Conservation (phyloP, 1,284 basidiomycete genomes). For the Marasmius tenuissimus region DNA sequence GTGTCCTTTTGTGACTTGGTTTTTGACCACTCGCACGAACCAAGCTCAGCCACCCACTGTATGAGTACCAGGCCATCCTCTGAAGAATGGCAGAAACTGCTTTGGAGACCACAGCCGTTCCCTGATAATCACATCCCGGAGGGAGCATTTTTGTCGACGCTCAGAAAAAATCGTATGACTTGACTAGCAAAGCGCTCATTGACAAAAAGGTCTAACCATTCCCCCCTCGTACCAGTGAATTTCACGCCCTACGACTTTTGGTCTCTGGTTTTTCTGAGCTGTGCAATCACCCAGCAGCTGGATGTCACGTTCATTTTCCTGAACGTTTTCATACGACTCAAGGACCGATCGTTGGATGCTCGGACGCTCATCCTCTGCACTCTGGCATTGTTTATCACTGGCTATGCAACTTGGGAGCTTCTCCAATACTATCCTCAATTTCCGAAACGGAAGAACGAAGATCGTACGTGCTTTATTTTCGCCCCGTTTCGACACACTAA, state of each 20-base stretch:
- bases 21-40: neutral
- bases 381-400: constrained; percentile 55
- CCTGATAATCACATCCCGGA: constrained; percentile 90
- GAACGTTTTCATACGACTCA: constrained; percentile 74
- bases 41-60: neutral
- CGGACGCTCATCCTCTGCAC: constrained; percentile 71
- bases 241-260: constrained; percentile 75
- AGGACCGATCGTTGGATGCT: constrained; percentile 64
- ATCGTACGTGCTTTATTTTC: constrained; percentile 30
- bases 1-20: neutral
- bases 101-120: constrained; percentile 80
- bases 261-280: constrained; percentile 70
- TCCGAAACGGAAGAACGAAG: constrained; percentile 20
- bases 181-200: constrained; percentile 1
- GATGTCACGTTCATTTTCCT: constrained; percentile 82
- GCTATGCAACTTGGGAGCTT: constrained; percentile 66
- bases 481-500: neutral
- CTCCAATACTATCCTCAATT: constrained; percentile 36
- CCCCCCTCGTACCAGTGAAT: constrained; percentile 53
- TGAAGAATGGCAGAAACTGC: constrained; percentile 73
- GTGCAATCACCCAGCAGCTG: constrained; percentile 85
- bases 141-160: constrained; percentile 72
- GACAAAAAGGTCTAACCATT: constrained; percentile 12
- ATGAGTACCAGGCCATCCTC: neutral
- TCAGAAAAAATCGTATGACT: constrained; percentile 75